phyloP scores from a whole-genome alignment of 371 early-diverging fungal genomes.

The Fennellomyces sp. region DNA sequence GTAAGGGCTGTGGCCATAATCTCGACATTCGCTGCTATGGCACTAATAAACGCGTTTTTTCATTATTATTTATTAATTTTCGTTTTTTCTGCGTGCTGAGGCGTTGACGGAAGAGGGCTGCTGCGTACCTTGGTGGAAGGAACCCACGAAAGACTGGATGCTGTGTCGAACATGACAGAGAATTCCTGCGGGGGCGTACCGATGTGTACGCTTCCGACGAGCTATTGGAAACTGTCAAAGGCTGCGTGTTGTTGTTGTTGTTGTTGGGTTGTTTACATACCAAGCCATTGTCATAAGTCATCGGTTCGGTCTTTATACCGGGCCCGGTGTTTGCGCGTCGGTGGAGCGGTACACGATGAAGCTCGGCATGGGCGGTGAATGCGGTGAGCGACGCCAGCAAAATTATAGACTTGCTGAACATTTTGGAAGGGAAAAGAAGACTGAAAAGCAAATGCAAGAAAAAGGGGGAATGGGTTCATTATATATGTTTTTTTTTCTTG shows the following conservation, averaged over 20 bases:
- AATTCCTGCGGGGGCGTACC: slow-evolving; percentile 47
- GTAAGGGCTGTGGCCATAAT: slow-evolving; percentile 27
- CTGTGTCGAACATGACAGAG: slow-evolving; percentile 43
- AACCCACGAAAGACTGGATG: slow-evolving; percentile 46
- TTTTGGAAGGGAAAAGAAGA: slow-evolving; percentile 7
- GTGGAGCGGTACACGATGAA: slow-evolving; percentile 17
- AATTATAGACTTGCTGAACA: slow-evolving; percentile 13
- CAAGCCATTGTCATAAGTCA: slow-evolving; percentile 42
- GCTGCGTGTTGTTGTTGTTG: too few species aligned
- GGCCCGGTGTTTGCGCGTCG: slow-evolving; percentile 10
- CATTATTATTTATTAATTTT: neutral
- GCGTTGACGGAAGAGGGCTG: slow-evolving; percentile 3
- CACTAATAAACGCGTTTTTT: slow-evolving; percentile 24
- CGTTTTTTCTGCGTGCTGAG: neutral
- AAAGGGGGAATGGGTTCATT: neutral
- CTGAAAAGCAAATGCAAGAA: neutral
- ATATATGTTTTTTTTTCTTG: neutral
- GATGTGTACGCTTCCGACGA: slow-evolving; percentile 23
- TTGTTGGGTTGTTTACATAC: slow-evolving; percentile 21
- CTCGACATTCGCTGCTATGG: slow-evolving; percentile 34
- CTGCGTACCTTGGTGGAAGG: slow-evolving; percentile 39
- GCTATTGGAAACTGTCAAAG: too few species aligned
- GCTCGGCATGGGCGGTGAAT: slow-evolving; percentile 2
- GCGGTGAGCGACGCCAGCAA: slow-evolving; percentile 9
- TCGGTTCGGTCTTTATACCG: slow-evolving; percentile 29